Conservation (phyloP, 2,329 filamentous ascomycete genomes). For the Arthrobotrys megalospora region DNA sequence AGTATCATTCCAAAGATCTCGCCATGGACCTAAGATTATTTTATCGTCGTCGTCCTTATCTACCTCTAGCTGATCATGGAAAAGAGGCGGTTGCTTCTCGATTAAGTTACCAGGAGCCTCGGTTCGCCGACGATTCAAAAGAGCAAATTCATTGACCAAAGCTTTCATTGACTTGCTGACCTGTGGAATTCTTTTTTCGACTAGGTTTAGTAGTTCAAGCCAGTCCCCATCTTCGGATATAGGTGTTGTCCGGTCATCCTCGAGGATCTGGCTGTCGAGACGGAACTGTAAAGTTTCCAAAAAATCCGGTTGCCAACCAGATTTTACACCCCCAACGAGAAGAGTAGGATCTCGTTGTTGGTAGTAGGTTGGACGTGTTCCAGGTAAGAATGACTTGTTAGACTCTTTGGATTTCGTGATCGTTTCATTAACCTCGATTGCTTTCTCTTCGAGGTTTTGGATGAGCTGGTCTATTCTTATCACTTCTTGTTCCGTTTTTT, state of each 20-base stretch:
- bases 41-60: not conserved
- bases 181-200: not conserved
- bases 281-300: not conserved
- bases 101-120: not conserved
- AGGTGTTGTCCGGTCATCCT: not conserved
- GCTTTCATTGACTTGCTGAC: not conserved
- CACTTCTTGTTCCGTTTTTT: too few relatives aligned
- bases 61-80: not conserved
- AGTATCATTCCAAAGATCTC: constrained; percentile 66
- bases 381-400: constrained; percentile 16
- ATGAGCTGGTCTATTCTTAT: not conserved
- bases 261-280: not conserved
- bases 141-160: not conserved
- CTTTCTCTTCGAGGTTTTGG: not conserved
- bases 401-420: not conserved
- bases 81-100: not conserved
- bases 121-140: not conserved
- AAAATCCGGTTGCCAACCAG: not conserved
- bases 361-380: constrained; percentile 63
- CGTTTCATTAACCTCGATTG: not conserved
- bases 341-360: not conserved
- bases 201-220: not conserved
- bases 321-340: not conserved
- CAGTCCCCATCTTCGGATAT: too few relatives aligned
- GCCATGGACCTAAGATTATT: constrained; percentile 25